These are phyloP conservation scores for Pyrenophora tritici-repentis DNA, from an alignment of 2,329 filamentous ascomycete species.

Conservation along the genomic window DNA sequence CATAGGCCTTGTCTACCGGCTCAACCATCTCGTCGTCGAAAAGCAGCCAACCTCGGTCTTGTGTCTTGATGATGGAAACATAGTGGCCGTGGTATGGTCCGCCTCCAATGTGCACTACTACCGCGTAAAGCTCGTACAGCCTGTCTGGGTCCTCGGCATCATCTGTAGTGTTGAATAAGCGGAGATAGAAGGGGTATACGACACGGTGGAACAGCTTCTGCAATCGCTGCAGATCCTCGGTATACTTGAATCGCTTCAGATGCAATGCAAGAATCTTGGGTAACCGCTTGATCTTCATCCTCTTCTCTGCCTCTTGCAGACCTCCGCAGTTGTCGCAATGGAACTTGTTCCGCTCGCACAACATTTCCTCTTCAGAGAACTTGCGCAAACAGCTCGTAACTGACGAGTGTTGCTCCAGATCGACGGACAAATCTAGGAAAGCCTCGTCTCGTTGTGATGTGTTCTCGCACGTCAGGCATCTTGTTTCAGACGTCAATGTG, in stretches of 20 bases:
- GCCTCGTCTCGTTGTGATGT: slow-evolving; percentile 93
- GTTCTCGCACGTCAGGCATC: slow-evolving; percentile 94
- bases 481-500: slow-evolving; percentile 90
- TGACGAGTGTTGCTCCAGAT: slow-evolving; percentile 91
- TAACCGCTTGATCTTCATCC: slow-evolving; percentile 97
- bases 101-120: slow-evolving; percentile 95
- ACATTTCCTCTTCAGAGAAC: slow-evolving; percentile 96
- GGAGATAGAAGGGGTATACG: slow-evolving; percentile 94
- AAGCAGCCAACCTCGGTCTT: slow-evolving; percentile 91
- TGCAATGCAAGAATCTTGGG: slow-evolving; percentile 91
- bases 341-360: slow-evolving; percentile 98
- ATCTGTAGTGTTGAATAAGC: slow-evolving; percentile 96
- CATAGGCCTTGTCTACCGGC: slow-evolving; percentile 94
- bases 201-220: slow-evolving; percentile 97
- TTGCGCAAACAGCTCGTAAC: slow-evolving; percentile 94
- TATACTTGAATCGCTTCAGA: slow-evolving; percentile 97
- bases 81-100: slow-evolving; percentile 98
- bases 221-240: slow-evolving; percentile 87
- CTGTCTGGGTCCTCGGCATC: slow-evolving; percentile 92
- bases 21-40: slow-evolving; percentile 99
- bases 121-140: slow-evolving; percentile 93
- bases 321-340: slow-evolving; percentile 98
- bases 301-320: slow-evolving; percentile 94
- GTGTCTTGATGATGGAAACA: slow-evolving; percentile 95
- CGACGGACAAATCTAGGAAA: slow-evolving; percentile 93